These are phyloP conservation scores for Hebeloma cylindrosporum DNA, from an alignment of 768 basidiomycete genomes.

Conservation along the genomic window DNA sequence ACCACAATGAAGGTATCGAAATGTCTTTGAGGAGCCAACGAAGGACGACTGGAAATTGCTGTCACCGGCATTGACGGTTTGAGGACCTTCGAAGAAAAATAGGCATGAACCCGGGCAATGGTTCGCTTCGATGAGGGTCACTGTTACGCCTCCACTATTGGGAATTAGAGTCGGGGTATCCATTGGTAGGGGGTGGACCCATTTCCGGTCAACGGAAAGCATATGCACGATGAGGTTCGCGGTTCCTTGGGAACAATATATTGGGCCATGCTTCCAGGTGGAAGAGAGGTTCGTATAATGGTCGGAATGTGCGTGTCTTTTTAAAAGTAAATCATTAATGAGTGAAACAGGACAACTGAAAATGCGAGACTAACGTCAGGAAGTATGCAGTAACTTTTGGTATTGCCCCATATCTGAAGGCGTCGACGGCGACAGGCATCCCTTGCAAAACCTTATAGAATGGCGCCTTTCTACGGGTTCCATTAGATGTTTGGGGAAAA, in stretches of 20 bases:
- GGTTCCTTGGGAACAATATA: conserved; percentile 94
- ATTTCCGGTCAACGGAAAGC: conserved; percentile 84
- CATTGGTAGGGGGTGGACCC: conserved; percentile 87
- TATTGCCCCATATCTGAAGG: conserved; percentile 91
- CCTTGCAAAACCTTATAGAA: conserved; percentile 96
- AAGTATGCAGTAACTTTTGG: conserved; percentile 91
- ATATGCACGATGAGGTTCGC: conserved; percentile 91
- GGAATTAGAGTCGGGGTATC: conserved; percentile 74
- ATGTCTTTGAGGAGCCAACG: conserved; percentile 67
- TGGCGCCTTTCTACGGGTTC: conserved; percentile 72
- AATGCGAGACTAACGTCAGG: conserved; percentile 59
- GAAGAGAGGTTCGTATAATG: conserved; percentile 92
- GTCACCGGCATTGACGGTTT: conserved; percentile 88
- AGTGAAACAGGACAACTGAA: not conserved
- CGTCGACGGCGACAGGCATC: conserved; percentile 98
- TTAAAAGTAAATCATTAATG: conserved; percentile 11
- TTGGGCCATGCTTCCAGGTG: conserved; percentile 87
- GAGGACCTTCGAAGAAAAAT: conserved; percentile 90
- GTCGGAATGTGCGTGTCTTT: conserved; percentile 94
- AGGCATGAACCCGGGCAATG: conserved; percentile 96
- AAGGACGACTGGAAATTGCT: conserved; percentile 68
- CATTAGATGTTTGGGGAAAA: conserved; percentile 45
- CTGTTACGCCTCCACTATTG: conserved; percentile 78
- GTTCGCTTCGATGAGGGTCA: conserved; percentile 97
- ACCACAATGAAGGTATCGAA: conserved; percentile 94